These are phyloP conservation scores for Kluyveromyces aestuarii DNA, from an alignment of 805 yeast genomes.

Conservation along the genomic window DNA sequence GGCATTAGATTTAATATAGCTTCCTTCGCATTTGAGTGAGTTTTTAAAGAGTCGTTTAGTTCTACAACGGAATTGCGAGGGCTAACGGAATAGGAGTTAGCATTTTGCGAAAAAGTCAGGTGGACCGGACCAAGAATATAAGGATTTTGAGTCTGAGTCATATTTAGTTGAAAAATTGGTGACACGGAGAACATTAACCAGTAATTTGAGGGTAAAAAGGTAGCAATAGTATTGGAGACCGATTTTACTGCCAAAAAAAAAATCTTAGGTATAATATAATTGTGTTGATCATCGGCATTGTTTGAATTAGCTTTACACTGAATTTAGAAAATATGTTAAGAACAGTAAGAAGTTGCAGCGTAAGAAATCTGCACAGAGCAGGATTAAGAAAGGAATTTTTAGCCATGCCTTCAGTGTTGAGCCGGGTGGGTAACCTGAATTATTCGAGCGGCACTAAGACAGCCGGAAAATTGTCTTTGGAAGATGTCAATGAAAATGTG, in stretches of 20 bases:
- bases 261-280: no score
- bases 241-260: no score
- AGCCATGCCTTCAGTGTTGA: not conserved
- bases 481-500: slow-evolving; percentile 63
- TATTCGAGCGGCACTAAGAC: slow-evolving; percentile 8
- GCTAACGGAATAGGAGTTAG: not conserved
- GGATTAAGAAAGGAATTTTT: not conserved
- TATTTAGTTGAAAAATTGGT: no score
- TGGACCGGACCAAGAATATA: not conserved
- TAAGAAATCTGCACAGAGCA: not conserved
- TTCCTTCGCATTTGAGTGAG: not conserved
- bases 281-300: no score
- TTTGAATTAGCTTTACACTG: no score
- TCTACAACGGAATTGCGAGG: not conserved
- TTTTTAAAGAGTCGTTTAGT: not conserved
- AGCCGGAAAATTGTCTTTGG: slow-evolving; percentile 31
- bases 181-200: no score
- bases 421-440: not conserved
- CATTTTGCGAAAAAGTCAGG: not conserved
- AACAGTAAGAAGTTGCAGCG: not conserved
- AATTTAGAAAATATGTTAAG: not conserved
- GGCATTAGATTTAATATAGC: no score
- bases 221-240: no score
- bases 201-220: no score
- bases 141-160: not conserved